Evolutionary conservation across 2,329 filamentous ascomycete genomes (phyloP).

Genomic region (Orbilia blumenaviensis): DNA sequence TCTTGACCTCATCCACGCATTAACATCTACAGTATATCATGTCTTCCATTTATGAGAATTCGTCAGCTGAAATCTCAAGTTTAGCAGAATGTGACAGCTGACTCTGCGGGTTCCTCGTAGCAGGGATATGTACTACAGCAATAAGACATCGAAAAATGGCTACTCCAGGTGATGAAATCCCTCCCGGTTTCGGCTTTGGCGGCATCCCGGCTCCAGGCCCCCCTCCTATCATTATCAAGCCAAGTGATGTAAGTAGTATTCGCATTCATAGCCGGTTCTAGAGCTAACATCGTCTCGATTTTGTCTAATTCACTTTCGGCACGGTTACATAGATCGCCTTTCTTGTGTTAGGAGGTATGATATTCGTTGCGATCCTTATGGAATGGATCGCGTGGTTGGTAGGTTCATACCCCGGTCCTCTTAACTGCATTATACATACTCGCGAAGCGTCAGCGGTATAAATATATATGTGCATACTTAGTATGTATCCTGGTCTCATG

Average conservation of each 20-base stretch:
- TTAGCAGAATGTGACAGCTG: too few species aligned
- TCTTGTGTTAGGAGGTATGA: not conserved
- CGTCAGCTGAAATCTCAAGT: too few species aligned
- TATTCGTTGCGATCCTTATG: slow-evolving; percentile 65
- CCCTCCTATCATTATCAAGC: slow-evolving; percentile 4
- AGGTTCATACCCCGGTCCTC: slow-evolving; percentile 6
- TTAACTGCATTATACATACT: not conserved
- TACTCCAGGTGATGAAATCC: not conserved
- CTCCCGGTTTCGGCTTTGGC: not conserved
- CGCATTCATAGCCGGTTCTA: not conserved
- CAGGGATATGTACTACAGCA: not conserved
- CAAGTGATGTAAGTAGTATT: slow-evolving; percentile 24
- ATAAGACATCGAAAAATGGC: not conserved
- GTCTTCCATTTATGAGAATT: too few species aligned
- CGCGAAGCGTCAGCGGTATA: too few species aligned
- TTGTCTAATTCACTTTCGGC: not conserved
- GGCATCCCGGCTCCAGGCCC: not conserved
- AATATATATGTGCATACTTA: too few species aligned
- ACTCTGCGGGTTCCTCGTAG: not conserved
- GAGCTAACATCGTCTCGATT: not conserved
- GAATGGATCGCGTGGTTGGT: slow-evolving; percentile 93
- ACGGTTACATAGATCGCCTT: slow-evolving; percentile 33
- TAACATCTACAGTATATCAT: too few species aligned
- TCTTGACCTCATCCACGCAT: too few species aligned
- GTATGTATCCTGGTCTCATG: too few species aligned